Evolutionary conservation across 1,284 basidiomycete genomes (phyloP), one percentile per base, ranked within the genome.

Genomic region (Ceratobasidium theobromae): DNA sequence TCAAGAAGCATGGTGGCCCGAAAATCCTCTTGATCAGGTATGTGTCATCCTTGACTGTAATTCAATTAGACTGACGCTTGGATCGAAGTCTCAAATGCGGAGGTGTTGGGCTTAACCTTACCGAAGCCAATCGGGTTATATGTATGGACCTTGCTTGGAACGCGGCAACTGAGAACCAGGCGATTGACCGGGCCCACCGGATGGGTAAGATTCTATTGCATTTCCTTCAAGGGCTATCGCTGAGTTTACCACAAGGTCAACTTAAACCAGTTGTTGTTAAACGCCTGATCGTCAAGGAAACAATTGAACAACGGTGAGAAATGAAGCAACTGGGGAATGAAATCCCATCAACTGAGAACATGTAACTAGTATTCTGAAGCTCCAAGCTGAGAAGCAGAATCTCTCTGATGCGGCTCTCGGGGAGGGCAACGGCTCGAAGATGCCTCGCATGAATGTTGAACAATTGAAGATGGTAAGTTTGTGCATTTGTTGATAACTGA

Each of bases 341-440:
- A 25, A 28, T 32, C 46, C 45, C 12, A 18, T 30, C 48, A 21
- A 41, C 27, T 21, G 69, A 4, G 67, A 60, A 23, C 23, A 21
- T 64, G 30, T 27, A 3, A 38, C 49, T 60, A 87, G 86, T 27
- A 85, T 88, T 81, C 76, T 88, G 43, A 75, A 77, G 30, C 75
- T 88, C 16, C 86, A 88, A 72, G 85, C 86, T 14, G 84, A 86
- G 11, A 88, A 88, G 75, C 78, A 78, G 45, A 81, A 83, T 81
- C 41, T 69, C 16, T 55, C 65, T 16, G 65, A 69, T 40, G 68
- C 68, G 1, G 68, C 68, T 8, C 53, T 69, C 16, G 68, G 68
- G 25, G 55, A 69, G 46, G 68, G 68, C 16, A 40, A 28, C 9
- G 65, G 60, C 8, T 51, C 65, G 27, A 60, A 51, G 41, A 66